phyloP scores from a whole-genome alignment of 331 rosid genomes.

The Quercus phellos region DNA sequence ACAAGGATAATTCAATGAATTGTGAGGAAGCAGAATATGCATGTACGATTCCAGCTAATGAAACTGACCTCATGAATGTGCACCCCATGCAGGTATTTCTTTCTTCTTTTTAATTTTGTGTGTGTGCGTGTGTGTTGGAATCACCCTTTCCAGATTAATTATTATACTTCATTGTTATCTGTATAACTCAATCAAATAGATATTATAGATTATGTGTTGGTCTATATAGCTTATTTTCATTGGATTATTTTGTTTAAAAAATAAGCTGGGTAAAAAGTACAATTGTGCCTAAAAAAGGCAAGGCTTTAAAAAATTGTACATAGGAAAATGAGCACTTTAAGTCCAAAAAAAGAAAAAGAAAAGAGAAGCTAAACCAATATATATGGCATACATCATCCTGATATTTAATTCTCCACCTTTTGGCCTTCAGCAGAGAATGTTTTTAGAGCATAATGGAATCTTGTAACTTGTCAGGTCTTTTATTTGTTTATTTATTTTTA shows the following conservation, averaged over 20 bases:
- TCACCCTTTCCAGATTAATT: neutral
- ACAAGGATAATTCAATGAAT: constrained; percentile 15
- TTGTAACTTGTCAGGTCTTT: neutral
- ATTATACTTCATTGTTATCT: neutral
- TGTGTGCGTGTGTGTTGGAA: neutral
- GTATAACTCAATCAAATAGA: neutral
- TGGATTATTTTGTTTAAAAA: too few species aligned
- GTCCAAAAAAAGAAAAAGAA: too few species aligned
- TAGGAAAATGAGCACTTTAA: too few species aligned
- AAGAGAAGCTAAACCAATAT: too few species aligned
- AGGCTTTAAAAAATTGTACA: too few species aligned
- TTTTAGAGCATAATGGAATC: neutral
- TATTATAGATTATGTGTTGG: neutral
- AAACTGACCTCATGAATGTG: constrained; percentile 26
- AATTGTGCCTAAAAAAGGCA: neutral
- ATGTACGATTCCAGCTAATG: constrained; percentile 28
- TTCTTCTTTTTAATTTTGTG: neutral
- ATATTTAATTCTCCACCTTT: neutral
- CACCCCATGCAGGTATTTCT: constrained; percentile 49
- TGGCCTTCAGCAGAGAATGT: neutral
- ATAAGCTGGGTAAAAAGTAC: neutral
- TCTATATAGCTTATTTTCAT: neutral
- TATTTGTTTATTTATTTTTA: too few species aligned
- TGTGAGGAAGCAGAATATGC: constrained; percentile 32
- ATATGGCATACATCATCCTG: neutral